These are phyloP conservation scores for Pythium dissotocum DNA, from an alignment of 352 stramenopile species.

Conservation along the genomic window DNA sequence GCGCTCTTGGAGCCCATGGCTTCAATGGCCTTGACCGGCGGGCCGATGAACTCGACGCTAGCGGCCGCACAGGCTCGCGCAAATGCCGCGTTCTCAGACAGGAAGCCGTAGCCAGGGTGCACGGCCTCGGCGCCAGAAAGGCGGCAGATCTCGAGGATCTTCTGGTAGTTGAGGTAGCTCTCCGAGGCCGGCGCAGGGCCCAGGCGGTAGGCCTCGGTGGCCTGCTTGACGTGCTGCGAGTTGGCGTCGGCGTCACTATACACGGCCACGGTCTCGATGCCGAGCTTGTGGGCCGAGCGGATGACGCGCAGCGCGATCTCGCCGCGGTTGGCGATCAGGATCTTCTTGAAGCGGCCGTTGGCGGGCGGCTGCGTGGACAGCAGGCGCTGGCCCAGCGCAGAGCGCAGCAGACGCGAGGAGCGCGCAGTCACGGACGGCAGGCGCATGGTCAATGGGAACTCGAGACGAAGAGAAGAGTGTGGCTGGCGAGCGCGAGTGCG, in stretches of 20 bases:
- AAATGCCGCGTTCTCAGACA: constrained; percentile 89
- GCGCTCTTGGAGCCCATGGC: constrained; percentile 92
- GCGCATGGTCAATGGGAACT: constrained; percentile 11
- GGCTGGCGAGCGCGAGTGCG: not conserved
- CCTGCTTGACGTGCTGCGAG: constrained; percentile 74
- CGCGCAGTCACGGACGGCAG: constrained; percentile 17
- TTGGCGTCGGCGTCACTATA: constrained; percentile 88
- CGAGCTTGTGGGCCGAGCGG: constrained; percentile 80
- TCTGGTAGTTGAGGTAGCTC: constrained; percentile 78
- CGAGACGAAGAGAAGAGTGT: too few relatives aligned
- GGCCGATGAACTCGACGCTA: constrained; percentile 90
- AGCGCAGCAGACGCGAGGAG: constrained; percentile 13
- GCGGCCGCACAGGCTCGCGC: constrained; percentile 61
- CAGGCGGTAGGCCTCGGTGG: constrained; percentile 69
- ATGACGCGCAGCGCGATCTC: constrained; percentile 90
- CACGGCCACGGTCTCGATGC: constrained; percentile 90
- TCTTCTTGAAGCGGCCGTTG: constrained; percentile 79
- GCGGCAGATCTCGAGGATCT: constrained; percentile 75
- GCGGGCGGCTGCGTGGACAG: constrained; percentile 32
- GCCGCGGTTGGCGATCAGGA: constrained; percentile 90
- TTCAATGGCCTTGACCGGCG: constrained; percentile 83
- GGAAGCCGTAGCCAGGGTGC: constrained; percentile 91
- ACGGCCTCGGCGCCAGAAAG: constrained; percentile 74
- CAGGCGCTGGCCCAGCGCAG: constrained; percentile 22
- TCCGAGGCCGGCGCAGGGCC: constrained; percentile 66